Evolutionary conservation across 768 basidiomycete species (phyloP), one percentile per base, ranked within the genome.

Genomic region (Termitomyces sp.): DNA sequence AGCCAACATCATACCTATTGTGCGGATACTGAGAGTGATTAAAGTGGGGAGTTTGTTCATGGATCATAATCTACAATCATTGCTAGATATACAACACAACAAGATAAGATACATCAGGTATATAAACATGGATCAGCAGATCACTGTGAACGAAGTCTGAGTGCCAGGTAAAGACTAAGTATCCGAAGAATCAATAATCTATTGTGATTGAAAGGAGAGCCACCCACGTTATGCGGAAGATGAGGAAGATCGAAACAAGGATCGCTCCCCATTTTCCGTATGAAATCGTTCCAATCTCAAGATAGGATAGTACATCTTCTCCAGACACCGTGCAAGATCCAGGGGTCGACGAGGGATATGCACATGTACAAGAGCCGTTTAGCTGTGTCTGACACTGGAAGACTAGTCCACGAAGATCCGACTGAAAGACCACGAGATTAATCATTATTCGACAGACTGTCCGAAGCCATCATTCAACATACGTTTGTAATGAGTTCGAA

Each of bases 291-390:
- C 70, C 75, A 53, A 82, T 81, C 5, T 77, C 77, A n/a, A 86
- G 76, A 58, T 80, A 75, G 39, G 74, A 55, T 18, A 85, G 70
- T 1, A 86, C 78, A 62, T 86, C 84, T 6, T 75, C 73, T 5
- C 84, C 84, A 0, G 79, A 74, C 2, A 85, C 73, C 0, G 79
- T 81, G 62, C 84, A 84, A 6, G 71, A 69, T 3, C 68, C 70
- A 0, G 77, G 73, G 12, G 78, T 75, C 2, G 81, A 79, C 13
- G 79, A 78, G 12, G 84, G 79, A 66, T 82, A 84, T 4, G 81
- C 79, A 60, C 85, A 87, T 8, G 67, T 63, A 60, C 82, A 84
- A 7, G 67, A 55, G 3, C 73, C 77, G 45, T 78, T 69, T 8
- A 68, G 60, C 7, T 70, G 53, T 1, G 70, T 77, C 7, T 70